These are phyloP conservation scores for Saturnispora diversa DNA, from an alignment of 805 yeast species.

Conservation along the genomic window DNA sequence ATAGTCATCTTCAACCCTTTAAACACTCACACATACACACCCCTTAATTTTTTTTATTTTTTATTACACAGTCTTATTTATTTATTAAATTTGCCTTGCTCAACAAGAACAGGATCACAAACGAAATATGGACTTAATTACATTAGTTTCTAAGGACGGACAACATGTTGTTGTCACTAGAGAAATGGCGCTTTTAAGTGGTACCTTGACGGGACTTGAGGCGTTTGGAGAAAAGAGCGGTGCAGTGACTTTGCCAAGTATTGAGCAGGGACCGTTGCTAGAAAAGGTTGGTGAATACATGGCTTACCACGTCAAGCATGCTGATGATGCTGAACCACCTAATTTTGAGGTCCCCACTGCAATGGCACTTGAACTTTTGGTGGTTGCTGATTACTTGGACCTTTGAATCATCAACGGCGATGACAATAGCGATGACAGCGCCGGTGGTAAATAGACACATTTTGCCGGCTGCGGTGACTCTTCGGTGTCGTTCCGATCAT, in stretches of 20 bases:
- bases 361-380: constrained; percentile 81
- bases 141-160: constrained; percentile 64
- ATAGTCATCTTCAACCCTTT: constrained; percentile 23
- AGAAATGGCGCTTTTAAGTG: constrained; percentile 71
- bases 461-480: too few species aligned
- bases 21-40: too few species aligned
- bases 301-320: constrained; percentile 64
- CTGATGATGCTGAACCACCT: constrained; percentile 58
- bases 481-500: too few species aligned
- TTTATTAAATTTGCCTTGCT: neutral
- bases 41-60: too few species aligned
- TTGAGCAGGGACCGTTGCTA: constrained; percentile 26
- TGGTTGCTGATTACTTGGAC: constrained; percentile 83
- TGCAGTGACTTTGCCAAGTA: neutral
- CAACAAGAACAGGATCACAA: neutral
- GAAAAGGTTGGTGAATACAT: constrained; percentile 81
- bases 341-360: constrained; percentile 91
- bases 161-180: constrained; percentile 51
- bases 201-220: constrained; percentile 45
- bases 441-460: neutral
- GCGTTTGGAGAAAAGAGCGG: constrained; percentile 63
- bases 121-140: neutral
- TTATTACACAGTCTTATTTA: too few species aligned
- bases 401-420: neutral
- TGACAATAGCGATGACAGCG: too few species aligned